phyloP scores from a whole-genome alignment of 805 yeast genomes.

The Saturnispora mendoncae region DNA sequence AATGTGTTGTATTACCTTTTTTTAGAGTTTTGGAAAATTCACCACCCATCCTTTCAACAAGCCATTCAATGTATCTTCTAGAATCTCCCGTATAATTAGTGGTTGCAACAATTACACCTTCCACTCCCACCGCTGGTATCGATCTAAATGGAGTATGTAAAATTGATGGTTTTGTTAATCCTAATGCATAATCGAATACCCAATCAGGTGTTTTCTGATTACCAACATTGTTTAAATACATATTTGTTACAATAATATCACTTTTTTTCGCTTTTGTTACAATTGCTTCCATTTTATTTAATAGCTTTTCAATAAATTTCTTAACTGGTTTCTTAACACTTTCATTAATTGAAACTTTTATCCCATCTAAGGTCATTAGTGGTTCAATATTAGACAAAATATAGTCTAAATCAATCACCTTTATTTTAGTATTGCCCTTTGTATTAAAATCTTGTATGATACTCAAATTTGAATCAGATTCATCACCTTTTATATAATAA shows the following conservation, averaged over 20 bases:
- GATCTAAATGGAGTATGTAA: slow-evolving; percentile 63
- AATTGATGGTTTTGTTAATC: slow-evolving; percentile 41
- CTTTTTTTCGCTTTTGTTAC: not conserved
- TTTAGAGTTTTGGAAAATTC: slow-evolving; percentile 59
- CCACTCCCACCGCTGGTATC: slow-evolving; percentile 44
- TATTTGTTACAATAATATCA: not conserved
- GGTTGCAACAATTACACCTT: slow-evolving; percentile 48
- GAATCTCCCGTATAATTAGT: slow-evolving; percentile 86
- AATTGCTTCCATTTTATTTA: not conserved
- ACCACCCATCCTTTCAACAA: slow-evolving; percentile 68
- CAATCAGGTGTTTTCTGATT: slow-evolving; percentile 3
- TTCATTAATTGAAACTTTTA: not conserved
- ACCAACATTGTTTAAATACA: too few relatives aligned
- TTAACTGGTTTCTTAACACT: not conserved
- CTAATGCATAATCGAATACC: slow-evolving; percentile 37
- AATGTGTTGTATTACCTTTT: slow-evolving; percentile 52
- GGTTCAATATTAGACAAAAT: slow-evolving; percentile 31
- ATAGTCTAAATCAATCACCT: slow-evolving; percentile 74
- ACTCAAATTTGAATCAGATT: slow-evolving; percentile 39
- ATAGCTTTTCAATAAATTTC: not conserved
- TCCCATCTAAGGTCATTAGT: slow-evolving; percentile 24
- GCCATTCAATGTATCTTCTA: slow-evolving; percentile 55
- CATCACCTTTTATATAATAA: slow-evolving; percentile 54
- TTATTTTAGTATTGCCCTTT: slow-evolving; percentile 33
- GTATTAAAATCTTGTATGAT: slow-evolving; percentile 23